Base-by-base conservation (phyloP, 768 basidiomycete species). In the Lentinula edodes region DNA sequence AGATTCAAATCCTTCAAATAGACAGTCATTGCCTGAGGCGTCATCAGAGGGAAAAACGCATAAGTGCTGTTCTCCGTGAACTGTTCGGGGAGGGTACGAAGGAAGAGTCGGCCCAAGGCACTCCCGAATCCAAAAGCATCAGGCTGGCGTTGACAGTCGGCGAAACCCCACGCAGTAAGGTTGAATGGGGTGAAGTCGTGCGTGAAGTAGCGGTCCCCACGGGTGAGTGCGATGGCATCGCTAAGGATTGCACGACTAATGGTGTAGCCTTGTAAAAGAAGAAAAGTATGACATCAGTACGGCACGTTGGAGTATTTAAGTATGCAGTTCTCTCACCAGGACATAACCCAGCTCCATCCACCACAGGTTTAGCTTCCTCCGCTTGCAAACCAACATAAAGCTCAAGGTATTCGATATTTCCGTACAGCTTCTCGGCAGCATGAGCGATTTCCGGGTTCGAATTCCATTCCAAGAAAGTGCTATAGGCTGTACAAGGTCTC, bases 11-110 rank as follows among this genome's bases (percentile, higher is more conserved):
- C 82, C 56, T 69, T 77, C 59, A 93, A 74, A 68, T 86, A 70
- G 1, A 67, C 72, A 62, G 82, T 74, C 90, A 93, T 92, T 2
- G 84, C 71, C 0, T 79, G 75, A 3, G 91, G 92, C 0, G 87
- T 89, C 85, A 93, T 87, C 48, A 93, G 78, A n/a, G 92, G 89
- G 86, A 93, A 93, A 83, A 90, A 92, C 3, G 92, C 85, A 69
- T 90, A 93, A 52, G 83, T 75, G 62, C 88, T 90, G 70, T 88
- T 85, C 65, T 83, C 80, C 0, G 81, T 79, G 73, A 80, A 93
- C 68, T 90, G 75, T 53, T 84, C 73, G 1, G 92, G 91, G 1
- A 93, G 79, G 18, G 83, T 85, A 51, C 92, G 89, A 53, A 91
- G 75, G 72, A 93, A 74, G 36, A 93, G 80, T 38, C 87, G 82